A percentile compares a stretch with the other conserved stretches of the same genome.
Conservation (phyloP, 495 filamentous ascomycete genomes). For the Annulohypoxylon stygium region DNA sequence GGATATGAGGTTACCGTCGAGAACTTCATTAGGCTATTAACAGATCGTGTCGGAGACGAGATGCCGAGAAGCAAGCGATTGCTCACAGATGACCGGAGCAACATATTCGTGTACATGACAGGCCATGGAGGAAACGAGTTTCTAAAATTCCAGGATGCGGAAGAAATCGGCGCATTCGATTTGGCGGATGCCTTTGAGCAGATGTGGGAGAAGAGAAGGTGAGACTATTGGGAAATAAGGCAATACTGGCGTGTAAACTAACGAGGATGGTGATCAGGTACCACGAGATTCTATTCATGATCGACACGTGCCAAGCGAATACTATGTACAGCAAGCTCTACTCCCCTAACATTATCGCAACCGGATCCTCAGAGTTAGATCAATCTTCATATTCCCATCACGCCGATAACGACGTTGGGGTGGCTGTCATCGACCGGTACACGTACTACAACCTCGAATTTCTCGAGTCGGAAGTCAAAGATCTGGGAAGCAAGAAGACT, state of each 20-base stretch:
- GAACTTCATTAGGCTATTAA: constrained; percentile 96
- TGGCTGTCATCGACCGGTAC: constrained; percentile 97
- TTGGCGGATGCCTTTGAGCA: constrained; percentile 97
- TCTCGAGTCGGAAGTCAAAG: constrained; percentile 88
- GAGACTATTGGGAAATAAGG: constrained; percentile 34
- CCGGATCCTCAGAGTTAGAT: constrained; percentile 91
- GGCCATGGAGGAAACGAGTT: constrained; percentile 99
- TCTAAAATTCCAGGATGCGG: constrained; percentile 96
- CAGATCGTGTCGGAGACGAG: constrained; percentile 91
- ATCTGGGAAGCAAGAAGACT: constrained; percentile 83
- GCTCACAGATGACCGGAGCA: constrained; percentile 91
- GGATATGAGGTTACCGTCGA: constrained; percentile 99
- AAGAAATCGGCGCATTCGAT: constrained; percentile 97
- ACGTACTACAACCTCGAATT: constrained; percentile 99
- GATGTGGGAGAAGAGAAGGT: constrained; percentile 99
- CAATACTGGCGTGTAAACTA: constrained; percentile 20
- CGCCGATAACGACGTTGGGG: constrained; percentile 96
- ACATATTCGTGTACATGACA: constrained; percentile 99
- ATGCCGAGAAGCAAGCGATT: constrained; percentile 94
- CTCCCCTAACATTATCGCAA: constrained; percentile 96
- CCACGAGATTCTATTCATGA: constrained; percentile 99
- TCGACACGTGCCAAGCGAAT: constrained; percentile 99
- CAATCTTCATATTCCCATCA: constrained; percentile 97
- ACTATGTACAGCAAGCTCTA: constrained; percentile 99
- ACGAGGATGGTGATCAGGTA: constrained; percentile 63